Conservation (phyloP, 2,329 filamentous ascomycete species). For the Cordyceps cateniannulata region DNA sequence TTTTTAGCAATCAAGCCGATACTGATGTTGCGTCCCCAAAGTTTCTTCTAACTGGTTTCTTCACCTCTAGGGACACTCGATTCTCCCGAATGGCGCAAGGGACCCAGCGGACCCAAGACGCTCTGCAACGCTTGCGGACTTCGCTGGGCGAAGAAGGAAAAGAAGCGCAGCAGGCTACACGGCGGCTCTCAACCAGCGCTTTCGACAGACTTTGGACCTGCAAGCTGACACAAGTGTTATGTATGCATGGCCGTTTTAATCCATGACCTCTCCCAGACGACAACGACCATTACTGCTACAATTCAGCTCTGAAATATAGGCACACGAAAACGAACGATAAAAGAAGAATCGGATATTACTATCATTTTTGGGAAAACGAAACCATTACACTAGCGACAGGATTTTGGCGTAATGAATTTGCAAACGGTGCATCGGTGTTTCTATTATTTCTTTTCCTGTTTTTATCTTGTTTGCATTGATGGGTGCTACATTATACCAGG, state of each 20-base stretch:
- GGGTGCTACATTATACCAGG: constrained; percentile 20
- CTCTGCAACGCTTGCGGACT: constrained; percentile 90
- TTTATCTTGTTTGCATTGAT: constrained; percentile 1
- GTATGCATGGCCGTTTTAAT: too few species aligned
- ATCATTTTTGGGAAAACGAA: background rate
- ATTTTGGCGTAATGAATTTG: constrained; percentile 2
- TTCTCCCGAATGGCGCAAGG: constrained; percentile 93
- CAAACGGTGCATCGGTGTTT: background rate
- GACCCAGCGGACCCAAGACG: constrained; percentile 86
- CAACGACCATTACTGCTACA: background rate
- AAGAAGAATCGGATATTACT: background rate
- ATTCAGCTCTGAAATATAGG: background rate
- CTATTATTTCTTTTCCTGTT: background rate
- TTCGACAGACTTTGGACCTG: constrained; percentile 20
- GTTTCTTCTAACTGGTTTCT: background rate
- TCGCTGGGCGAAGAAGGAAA: constrained; percentile 73
- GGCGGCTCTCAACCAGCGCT: constrained; percentile 15
- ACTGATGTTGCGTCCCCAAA: background rate
- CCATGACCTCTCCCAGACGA: background rate
- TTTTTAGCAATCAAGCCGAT: constrained; percentile 13
- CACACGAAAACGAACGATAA: background rate
- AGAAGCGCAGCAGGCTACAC: constrained; percentile 46
- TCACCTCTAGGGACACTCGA: constrained; percentile 62
- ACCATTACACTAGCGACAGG: constrained; percentile 1
- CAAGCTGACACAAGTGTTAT: background rate